Percentiles rank a stretch among this genome's conserved stretches.
These are phyloP conservation scores for Diaporthe sp. DNA, from an alignment of 2,329 filamentous ascomycete genomes.

Conservation along the genomic window DNA sequence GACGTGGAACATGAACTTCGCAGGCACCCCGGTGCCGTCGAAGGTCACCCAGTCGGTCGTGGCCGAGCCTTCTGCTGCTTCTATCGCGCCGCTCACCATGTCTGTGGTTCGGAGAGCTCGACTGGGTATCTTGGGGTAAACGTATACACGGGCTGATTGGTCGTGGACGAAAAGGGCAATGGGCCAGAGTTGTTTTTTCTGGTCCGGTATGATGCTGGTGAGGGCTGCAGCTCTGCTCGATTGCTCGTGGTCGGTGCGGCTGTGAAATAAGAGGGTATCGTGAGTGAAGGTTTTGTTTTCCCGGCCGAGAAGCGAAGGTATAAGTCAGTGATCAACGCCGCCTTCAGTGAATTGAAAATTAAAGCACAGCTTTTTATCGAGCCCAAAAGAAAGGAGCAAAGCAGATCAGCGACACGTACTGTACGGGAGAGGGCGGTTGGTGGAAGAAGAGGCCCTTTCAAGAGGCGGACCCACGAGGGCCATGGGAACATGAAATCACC, in stretches of 20 bases:
- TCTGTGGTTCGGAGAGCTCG: background rate
- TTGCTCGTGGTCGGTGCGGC: background rate
- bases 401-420: background rate
- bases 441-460: constrained; percentile 15
- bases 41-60: constrained; percentile 40
- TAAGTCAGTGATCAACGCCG: constrained; percentile 40
- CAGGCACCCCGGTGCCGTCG: constrained; percentile 31
- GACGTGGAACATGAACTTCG: constrained; percentile 22
- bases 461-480: background rate
- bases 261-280: background rate
- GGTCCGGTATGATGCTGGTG: background rate
- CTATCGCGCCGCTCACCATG: constrained; percentile 35
- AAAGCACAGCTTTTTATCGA: constrained; percentile 30
- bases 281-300: background rate
- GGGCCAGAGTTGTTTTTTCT: background rate
- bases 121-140: background rate
- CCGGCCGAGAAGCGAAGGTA: background rate
- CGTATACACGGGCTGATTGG: background rate
- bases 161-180: background rate
- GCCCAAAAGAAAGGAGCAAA: background rate
- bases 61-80: constrained; percentile 30
- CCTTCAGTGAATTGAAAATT: background rate
- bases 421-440: background rate
- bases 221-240: background rate
- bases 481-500: constrained; percentile 20